Evolutionary conservation across 139 green algal species (phyloP).

Genomic region (Desmodesmus armatus): DNA sequence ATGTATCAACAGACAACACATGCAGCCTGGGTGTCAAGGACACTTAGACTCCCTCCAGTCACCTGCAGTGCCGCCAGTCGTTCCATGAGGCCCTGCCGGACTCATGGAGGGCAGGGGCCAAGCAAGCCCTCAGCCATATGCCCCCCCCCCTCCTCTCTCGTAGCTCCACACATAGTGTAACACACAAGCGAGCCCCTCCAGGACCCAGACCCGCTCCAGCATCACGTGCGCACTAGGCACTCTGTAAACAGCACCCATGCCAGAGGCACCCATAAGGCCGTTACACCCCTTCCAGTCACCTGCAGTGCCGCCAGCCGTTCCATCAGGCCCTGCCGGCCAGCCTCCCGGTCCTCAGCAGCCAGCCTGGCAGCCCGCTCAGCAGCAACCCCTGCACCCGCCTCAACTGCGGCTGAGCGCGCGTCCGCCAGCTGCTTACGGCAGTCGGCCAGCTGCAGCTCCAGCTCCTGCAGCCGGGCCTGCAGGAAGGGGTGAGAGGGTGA

Average conservation of each 20-base stretch:
- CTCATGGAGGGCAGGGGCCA: too few species aligned
- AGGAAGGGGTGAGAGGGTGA: too few species aligned
- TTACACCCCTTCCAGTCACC: not conserved
- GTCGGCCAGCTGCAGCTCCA: not conserved
- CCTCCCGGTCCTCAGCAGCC: constrained; percentile 16
- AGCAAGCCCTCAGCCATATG: not conserved
- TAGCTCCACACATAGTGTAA: not conserved
- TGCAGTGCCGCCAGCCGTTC: not conserved
- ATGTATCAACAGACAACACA: not conserved
- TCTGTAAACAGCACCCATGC: not conserved
- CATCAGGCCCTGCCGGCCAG: constrained; percentile 17
- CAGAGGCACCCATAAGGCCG: not conserved
- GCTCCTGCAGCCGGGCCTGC: not conserved
- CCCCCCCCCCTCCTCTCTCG: not conserved
- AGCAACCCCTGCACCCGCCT: not conserved
- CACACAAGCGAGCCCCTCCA: not conserved
- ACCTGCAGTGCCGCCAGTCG: too few species aligned
- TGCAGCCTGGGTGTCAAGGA: not conserved
- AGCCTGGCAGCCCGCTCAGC: constrained; percentile 13
- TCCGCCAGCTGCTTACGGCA: constrained; percentile 7
- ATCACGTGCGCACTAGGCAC: not conserved
- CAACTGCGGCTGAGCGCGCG: not conserved
- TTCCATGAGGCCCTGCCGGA: too few species aligned
- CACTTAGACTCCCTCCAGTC: not conserved
- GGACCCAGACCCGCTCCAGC: not conserved